These are phyloP conservation scores for Lyophyllum semitale DNA, from an alignment of 768 basidiomycete species.

Conservation along the genomic window DNA sequence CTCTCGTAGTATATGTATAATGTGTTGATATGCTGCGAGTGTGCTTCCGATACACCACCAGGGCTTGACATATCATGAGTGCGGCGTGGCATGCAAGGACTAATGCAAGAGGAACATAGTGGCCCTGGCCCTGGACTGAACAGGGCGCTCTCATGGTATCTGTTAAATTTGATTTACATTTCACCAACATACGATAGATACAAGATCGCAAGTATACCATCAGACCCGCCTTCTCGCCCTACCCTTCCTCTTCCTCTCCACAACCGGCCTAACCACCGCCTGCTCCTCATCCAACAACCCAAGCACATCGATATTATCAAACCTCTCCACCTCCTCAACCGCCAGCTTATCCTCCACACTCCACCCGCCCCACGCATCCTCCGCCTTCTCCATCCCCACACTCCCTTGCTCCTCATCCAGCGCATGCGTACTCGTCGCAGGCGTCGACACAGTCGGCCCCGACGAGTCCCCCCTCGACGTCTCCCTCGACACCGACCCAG, in stretches of 20 bases:
- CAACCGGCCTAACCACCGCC: constrained; percentile 1
- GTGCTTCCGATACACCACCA: too few relatives aligned
- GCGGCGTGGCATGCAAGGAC: too few relatives aligned
- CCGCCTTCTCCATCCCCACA: constrained; percentile 22
- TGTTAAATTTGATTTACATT: too few relatives aligned
- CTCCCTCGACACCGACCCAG: constrained; percentile 22
- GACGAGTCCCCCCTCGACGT: constrained; percentile 30
- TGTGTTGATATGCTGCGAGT: too few relatives aligned
- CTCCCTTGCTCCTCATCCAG: constrained; percentile 36
- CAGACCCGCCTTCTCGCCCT: background rate
- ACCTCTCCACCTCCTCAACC: constrained; percentile 54
- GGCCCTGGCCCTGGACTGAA: too few relatives aligned
- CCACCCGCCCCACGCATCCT: constrained; percentile 44
- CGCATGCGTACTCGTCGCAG: constrained; percentile 36
- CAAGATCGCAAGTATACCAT: too few relatives aligned
- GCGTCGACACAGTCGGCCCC: constrained; percentile 34
- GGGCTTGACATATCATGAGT: too few relatives aligned
- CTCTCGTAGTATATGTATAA: too few relatives aligned
- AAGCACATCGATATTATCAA: constrained; percentile 47
- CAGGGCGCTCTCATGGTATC: too few relatives aligned
- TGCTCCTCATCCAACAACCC: constrained; percentile 44
- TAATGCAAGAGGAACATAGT: too few relatives aligned
- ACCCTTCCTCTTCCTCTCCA: constrained; percentile 9
- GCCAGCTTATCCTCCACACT: constrained; percentile 43
- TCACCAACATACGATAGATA: too few relatives aligned